Evolutionary conservation across 2,329 filamentous ascomycete genomes (phyloP), one percentile per base, ranked within the genome.

Genomic region (Alternaria infectoria): DNA sequence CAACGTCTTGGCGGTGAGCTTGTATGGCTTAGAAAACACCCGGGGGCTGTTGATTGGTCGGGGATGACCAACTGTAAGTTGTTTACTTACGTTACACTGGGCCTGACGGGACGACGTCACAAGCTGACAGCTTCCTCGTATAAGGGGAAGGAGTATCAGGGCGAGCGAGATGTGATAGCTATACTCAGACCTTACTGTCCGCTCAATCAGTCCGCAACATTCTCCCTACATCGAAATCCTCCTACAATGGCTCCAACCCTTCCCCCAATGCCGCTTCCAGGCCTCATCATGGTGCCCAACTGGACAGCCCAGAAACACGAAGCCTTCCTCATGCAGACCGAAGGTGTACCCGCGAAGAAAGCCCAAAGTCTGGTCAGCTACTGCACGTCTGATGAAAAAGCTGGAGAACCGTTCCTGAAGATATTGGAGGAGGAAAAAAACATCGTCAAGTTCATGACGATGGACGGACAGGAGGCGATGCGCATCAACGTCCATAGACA

Each of bases 401-500:
- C 57, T 9, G 52, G 58, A 13, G 47, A 52, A 17, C 59, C 64
- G 3, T 70, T 69, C 23, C 49, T 72, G 7, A 49, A 64, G 10
- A 65, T 70, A 11, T 17, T 62, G 15, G 67, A 68, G 44, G 44
- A 66, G 4, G 57, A 66, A 12, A 46, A n/a, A 8, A 57, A 65
- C 7, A 54, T 59, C 1, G 57, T 70, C 17, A 49, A 57, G 7
- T 72, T 74, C 50, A 52, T 57, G 23, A 64, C 59, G 13, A 56
- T 62, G 57, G 46, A 64, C 4, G 67, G 66, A 5, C 46, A 61
- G 19, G 67, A 70, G 36, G 61, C 69, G 6, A 69, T 72, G 64
- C 51, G 59, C 2, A 68, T 69, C 17, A 57, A 66, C 3, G 66
- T 67, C 40, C 25, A 70, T 15, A 40, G 21, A 7, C 66, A 69